phyloP scores from a whole-genome alignment of 2,329 filamentous ascomycete genomes.

The Hymenoscyphus albidus region DNA sequence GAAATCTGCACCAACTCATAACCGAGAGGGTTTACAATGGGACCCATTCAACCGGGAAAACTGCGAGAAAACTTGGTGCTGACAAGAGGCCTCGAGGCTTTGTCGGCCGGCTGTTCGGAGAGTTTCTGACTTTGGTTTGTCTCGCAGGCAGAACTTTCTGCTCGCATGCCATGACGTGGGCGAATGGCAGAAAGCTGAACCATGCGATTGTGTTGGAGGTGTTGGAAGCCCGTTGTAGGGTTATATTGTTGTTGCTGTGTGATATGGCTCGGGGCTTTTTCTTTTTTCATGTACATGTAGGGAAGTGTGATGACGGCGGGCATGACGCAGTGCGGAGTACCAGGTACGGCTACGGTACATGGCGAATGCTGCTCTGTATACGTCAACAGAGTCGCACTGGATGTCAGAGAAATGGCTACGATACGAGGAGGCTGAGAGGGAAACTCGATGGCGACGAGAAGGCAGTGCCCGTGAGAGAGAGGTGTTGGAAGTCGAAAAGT shows the following conservation, averaged over 20 bases:
- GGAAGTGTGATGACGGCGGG: neutral
- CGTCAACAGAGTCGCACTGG: neutral
- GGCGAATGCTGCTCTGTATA: neutral
- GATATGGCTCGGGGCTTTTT: too few relatives aligned
- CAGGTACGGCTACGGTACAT: neutral
- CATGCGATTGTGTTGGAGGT: neutral
- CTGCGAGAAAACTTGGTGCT: neutral
- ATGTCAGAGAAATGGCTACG: neutral
- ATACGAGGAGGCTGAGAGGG: neutral
- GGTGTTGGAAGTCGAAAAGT: neutral
- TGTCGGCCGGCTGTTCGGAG: neutral
- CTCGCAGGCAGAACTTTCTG: neutral
- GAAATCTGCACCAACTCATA: neutral
- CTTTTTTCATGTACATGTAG: constrained; percentile 1
- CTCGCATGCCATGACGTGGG: constrained; percentile 2
- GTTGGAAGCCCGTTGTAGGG: neutral
- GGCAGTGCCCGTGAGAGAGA: neutral
- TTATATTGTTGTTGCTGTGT: neutral
- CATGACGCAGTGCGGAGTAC: constrained; percentile 1
- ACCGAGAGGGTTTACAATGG: neutral
- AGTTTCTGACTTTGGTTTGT: neutral
- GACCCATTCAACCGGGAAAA: constrained; percentile 2
- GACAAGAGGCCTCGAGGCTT: neutral
- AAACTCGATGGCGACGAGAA: neutral
- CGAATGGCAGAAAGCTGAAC: neutral